Conservation (phyloP, 2,329 filamentous ascomycete species). For the Epichloe glyceriae region DNA sequence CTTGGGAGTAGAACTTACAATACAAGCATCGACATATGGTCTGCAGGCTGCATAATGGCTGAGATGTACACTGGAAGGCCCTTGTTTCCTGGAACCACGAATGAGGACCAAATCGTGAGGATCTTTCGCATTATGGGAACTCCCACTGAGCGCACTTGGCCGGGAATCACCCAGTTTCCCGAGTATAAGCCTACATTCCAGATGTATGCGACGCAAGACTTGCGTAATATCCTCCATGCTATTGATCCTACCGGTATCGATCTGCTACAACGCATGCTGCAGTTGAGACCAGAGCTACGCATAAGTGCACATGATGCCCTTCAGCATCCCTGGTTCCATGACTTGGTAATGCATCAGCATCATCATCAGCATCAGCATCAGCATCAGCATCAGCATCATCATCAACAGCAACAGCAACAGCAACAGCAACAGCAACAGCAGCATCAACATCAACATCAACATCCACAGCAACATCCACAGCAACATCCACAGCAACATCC, state of each 20-base stretch:
- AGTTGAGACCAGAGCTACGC: constrained; percentile 80
- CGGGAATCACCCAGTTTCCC: constrained; percentile 86
- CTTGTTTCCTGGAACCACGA: constrained; percentile 92
- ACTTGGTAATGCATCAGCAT: constrained; percentile 48
- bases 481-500: constrained; percentile 32
- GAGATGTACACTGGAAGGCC: constrained; percentile 97
- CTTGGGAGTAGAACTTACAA: constrained; percentile 93
- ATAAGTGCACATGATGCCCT: constrained; percentile 80
- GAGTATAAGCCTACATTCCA: constrained; percentile 96
- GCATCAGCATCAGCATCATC: constrained; percentile 17
- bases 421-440: constrained; percentile 32
- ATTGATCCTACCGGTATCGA: constrained; percentile 83
- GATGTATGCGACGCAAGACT: constrained; percentile 84
- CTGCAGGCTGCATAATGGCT: constrained; percentile 97
- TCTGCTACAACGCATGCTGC: constrained; percentile 79
- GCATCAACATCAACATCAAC: constrained; percentile 7
- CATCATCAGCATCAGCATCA: constrained; percentile 26
- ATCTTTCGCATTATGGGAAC: constrained; percentile 99
- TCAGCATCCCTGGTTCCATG: constrained; percentile 84
- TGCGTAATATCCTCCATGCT: constrained; percentile 75
- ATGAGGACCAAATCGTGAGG: constrained; percentile 92
- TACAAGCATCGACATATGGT: constrained; percentile 99
- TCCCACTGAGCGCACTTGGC: constrained; percentile 89
- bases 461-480: constrained; percentile 33
- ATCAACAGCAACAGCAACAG: constrained; percentile 25